Evolutionary conservation across 129 eudicot species (phyloP).

Genomic region (Flaveria bidentis): DNA sequence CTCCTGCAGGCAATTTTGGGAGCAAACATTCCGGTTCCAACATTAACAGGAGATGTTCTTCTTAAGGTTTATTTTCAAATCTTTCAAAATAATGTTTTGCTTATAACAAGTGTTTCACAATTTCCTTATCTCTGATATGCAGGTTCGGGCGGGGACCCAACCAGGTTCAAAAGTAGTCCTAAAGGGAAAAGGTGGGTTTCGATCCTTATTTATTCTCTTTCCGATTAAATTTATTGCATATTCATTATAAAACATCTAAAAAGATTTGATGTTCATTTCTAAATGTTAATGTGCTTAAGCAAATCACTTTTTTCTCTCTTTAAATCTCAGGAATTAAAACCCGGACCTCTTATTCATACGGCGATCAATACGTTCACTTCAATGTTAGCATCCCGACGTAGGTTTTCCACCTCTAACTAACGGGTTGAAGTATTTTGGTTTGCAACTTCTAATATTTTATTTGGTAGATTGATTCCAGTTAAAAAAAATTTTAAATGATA

Average conservation of each 20-base stretch:
- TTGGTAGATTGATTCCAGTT: neutral
- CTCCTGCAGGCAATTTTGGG: constrained; percentile 78
- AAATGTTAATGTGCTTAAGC: neutral
- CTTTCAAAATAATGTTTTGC: neutral
- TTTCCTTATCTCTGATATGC: neutral
- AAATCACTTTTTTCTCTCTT: neutral
- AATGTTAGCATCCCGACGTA: constrained; percentile 83
- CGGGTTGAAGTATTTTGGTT: neutral
- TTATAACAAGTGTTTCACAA: neutral
- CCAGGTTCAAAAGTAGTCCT: constrained; percentile 87
- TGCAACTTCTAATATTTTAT: neutral
- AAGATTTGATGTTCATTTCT: neutral
- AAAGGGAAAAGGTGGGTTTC: constrained; percentile 64
- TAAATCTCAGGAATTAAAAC: constrained; percentile 68
- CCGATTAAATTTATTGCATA: neutral
- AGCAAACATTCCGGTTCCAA: constrained; percentile 78
- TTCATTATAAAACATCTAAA: neutral
- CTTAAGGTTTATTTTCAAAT: constrained; percentile 56
- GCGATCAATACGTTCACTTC: constrained; percentile 83
- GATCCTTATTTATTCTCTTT: neutral
- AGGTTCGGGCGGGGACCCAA: constrained; percentile 94
- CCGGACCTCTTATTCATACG: constrained; percentile 61
- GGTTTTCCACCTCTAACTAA: constrained; percentile 17
- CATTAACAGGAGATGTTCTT: constrained; percentile 85
- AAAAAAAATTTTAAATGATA: neutral